Evolutionary conservation across 169 alveolate genomes (phyloP).

Genomic region (Babesia divergens): DNA sequence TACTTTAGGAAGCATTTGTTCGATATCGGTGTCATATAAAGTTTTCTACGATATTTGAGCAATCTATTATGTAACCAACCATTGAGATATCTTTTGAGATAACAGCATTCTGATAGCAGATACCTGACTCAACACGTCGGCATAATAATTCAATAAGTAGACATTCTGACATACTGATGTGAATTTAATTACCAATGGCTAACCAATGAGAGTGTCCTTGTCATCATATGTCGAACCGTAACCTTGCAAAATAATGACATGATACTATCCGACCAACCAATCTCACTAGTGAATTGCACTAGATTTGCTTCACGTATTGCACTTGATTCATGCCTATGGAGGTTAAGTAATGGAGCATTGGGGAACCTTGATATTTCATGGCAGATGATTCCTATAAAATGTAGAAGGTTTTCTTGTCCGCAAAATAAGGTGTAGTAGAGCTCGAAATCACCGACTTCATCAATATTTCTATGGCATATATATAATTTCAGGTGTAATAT

Average conservation of each 20-base stretch:
- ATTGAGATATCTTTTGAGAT: neutral
- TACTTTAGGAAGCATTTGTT: no score
- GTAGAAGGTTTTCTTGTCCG: neutral
- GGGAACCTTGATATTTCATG: neutral
- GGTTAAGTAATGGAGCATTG: no score
- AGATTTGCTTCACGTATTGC: no score
- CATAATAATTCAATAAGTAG: neutral
- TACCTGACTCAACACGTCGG: neutral
- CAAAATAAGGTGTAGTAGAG: neutral
- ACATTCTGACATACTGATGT: neutral
- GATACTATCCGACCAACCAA: neutral
- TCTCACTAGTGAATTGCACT: neutral
- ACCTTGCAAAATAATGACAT: neutral
- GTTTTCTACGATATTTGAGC: no score
- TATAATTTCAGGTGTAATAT: neutral
- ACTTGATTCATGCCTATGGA: no score
- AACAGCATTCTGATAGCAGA: neutral
- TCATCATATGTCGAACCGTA: neutral
- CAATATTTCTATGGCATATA: neutral
- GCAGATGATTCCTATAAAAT: neutral
- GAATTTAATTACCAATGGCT: neutral
- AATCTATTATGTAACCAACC: neutral
- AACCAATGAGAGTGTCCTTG: neutral
- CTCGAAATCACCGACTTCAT: neutral
- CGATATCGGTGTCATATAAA: no score